Evolutionary conservation across 2,329 filamentous ascomycete genomes (phyloP), one percentile per base, ranked within the genome.

Genomic region (Aspergillus alliaceus): DNA sequence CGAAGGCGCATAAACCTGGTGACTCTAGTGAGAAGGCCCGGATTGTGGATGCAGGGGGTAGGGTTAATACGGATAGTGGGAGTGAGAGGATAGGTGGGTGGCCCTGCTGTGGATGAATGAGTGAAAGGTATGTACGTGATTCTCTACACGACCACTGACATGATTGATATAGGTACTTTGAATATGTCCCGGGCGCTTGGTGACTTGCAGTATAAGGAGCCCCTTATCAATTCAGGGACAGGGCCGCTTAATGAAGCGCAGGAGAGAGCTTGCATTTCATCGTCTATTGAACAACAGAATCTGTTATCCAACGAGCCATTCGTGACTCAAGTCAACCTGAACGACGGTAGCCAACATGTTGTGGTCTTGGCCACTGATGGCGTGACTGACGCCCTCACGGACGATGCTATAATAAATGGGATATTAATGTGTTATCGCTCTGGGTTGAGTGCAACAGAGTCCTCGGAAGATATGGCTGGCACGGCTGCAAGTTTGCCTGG

Each of bases 101-200:
- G 11, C 20, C 12, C 18, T 25, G 20, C 14, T 2, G 14, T 7
- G 3, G 39, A 24, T 7, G 20, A 22, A 24, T 15, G 1, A 20
- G 5, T 11, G 4, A 11, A n/a, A n/a, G n/a, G n/a, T 18, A 2
- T 2, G 35, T 20, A 5, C 35, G 6, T 20, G n/a, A 39, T 39
- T 11, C 34, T 22, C 20, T 40, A 22, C 20, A 40, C 20, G 20
- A 2, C 12, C 12, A 15, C 39, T 42, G 39, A 42, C 39, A 15
- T 5, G 9, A 11, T 1, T 12, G 20, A 37, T 15, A 42, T 12
- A 59, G 57, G 57, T 8, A 12, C 53, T n/a, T 42, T 59, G 15
- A 59, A 59, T 7, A 57, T 59, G 54, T 59, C 58, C 25, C 58
- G 58, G 7, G 58, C 58, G 2, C 32, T 59, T 4, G 58, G 58